Evolutionary conservation across 2,329 filamentous ascomycete species (phyloP).

Genomic region (Ceratocystis cubensis): DNA sequence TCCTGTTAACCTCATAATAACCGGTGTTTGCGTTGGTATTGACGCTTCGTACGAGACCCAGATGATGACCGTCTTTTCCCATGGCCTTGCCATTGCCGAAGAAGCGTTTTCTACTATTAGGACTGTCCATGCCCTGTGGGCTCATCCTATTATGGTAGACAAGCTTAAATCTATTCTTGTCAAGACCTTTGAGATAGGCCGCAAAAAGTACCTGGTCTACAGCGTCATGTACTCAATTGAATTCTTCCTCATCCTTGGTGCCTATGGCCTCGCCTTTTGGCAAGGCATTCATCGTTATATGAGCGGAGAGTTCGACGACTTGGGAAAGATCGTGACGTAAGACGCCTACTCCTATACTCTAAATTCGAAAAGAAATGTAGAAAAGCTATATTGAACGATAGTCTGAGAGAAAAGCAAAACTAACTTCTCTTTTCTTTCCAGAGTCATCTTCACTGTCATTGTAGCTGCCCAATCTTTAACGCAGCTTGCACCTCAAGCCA

Average conservation of each 20-base stretch:
- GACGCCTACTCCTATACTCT: constrained; percentile 19
- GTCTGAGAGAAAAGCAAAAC: neutral
- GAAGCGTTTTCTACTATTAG: constrained; percentile 38
- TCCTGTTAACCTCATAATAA: constrained; percentile 33
- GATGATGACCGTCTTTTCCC: constrained; percentile 34
- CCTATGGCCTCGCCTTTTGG: constrained; percentile 40
- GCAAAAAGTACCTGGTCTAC: constrained; percentile 34
- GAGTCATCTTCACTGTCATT: constrained; percentile 37
- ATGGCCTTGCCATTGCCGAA: constrained; percentile 36
- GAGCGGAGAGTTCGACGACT: constrained; percentile 33
- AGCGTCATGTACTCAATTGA: constrained; percentile 35
- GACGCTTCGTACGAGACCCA: constrained; percentile 34
- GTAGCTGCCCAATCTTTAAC: constrained; percentile 36
- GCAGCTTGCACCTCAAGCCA: constrained; percentile 36
- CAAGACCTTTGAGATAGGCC: constrained; percentile 30
- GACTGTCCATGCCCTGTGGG: constrained; percentile 40
- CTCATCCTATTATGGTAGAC: constrained; percentile 32
- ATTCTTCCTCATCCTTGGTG: constrained; percentile 37
- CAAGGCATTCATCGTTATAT: constrained; percentile 38
- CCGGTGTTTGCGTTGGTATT: constrained; percentile 29
- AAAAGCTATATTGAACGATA: neutral
- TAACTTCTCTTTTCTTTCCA: constrained; percentile 21
- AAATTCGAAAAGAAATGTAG: neutral
- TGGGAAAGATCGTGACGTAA: constrained; percentile 37
- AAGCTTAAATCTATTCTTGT: constrained; percentile 35